Conservation (phyloP, 1,284 basidiomycete species). For the Pisolithus thermaeus region DNA sequence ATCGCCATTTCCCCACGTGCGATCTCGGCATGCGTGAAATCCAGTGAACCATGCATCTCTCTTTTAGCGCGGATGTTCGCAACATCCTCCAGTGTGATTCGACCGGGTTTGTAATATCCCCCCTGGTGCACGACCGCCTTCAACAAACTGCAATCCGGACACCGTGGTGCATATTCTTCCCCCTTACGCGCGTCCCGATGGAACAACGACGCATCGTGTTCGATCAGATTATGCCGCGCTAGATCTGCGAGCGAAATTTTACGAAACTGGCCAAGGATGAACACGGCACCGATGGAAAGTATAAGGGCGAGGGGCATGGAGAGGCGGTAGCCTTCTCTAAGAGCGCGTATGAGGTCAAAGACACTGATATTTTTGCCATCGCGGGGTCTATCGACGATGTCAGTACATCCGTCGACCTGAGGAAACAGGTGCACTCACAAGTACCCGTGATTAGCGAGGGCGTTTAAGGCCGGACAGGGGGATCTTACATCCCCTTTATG, state of each 20-base stretch:
- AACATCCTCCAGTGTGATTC: constrained; percentile 35
- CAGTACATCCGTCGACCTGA: neutral
- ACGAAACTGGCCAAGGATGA: constrained; percentile 25
- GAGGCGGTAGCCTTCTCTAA: constrained; percentile 33
- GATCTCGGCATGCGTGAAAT: constrained; percentile 45
- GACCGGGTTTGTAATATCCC: constrained; percentile 11
- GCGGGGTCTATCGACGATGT: constrained; percentile 23
- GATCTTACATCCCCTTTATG: constrained; percentile 31
- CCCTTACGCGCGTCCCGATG: constrained; percentile 30
- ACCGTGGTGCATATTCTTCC: constrained; percentile 26
- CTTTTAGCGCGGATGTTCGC: constrained; percentile 43
- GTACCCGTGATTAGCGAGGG: constrained; percentile 44
- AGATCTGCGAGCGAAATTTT: constrained; percentile 35
- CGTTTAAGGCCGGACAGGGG: constrained; percentile 46
- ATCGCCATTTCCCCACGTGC: constrained; percentile 65
- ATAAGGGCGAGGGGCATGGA: constrained; percentile 29
- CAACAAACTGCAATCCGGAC: constrained; percentile 16
- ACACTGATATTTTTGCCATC: constrained; percentile 29
- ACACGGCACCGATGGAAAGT: constrained; percentile 24
- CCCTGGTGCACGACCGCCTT: constrained; percentile 14
- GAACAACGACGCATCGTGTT: constrained; percentile 52
- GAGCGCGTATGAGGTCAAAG: constrained; percentile 23
- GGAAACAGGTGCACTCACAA: constrained; percentile 24
- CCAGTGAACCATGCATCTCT: constrained; percentile 38
- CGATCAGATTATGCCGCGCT: constrained; percentile 37